Evolutionary conservation across 345 rosid species (phyloP).

Genomic region (Trapa bicornis): DNA sequence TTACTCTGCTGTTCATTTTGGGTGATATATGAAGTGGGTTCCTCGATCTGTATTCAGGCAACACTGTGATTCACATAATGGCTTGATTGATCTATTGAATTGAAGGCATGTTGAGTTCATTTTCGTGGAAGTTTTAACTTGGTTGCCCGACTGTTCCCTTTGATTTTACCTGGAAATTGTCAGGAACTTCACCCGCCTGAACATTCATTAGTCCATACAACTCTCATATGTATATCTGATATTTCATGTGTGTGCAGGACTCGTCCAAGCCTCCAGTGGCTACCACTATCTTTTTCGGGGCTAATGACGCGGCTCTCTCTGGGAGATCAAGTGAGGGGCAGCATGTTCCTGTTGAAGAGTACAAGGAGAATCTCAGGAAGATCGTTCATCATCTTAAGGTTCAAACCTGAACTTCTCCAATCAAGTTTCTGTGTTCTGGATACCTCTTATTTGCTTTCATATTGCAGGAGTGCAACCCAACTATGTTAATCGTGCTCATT

Average conservation of each 20-base stretch:
- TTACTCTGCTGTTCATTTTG: background rate
- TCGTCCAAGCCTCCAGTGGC: slow-evolving; percentile 49
- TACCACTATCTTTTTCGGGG: slow-evolving; percentile 75
- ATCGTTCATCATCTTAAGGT: slow-evolving; percentile 83
- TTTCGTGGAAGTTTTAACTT: background rate
- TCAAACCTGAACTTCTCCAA: slow-evolving; percentile 4
- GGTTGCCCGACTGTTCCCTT: background rate
- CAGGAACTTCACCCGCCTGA: background rate
- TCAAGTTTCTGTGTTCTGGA: background rate
- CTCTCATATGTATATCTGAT: background rate
- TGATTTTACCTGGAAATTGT: background rate
- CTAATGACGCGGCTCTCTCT: slow-evolving; percentile 81
- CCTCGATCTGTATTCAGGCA: background rate
- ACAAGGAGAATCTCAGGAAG: slow-evolving; percentile 48
- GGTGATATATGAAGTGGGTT: background rate
- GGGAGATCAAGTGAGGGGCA: slow-evolving; percentile 63
- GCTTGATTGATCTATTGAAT: background rate
- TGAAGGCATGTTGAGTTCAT: background rate
- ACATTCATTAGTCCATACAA: background rate
- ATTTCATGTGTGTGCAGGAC: slow-evolving; percentile 25
- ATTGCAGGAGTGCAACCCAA: slow-evolving; percentile 51
- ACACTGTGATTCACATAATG: background rate
- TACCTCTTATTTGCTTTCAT: background rate
- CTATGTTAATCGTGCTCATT: slow-evolving; percentile 64
- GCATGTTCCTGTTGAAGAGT: slow-evolving; percentile 76